These are phyloP conservation scores for Fusarium sp. DNA, from an alignment of 2,329 filamentous ascomycete genomes.

Conservation along the genomic window DNA sequence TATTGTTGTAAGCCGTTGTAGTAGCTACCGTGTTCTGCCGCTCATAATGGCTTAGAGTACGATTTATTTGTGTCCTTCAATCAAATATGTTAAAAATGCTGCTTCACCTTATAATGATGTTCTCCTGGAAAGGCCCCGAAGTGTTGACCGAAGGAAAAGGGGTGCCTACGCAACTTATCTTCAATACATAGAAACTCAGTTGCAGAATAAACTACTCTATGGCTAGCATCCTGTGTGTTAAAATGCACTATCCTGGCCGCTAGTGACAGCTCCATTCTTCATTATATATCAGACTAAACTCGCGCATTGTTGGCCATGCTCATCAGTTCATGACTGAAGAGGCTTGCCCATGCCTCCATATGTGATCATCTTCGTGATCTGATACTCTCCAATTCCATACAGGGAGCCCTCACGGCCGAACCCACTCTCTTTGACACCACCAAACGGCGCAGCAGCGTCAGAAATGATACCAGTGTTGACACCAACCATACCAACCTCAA, in stretches of 20 bases:
- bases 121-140: neutral
- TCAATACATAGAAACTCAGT: neutral
- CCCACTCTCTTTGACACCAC: conserved; percentile 83
- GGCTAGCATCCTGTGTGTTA: neutral
- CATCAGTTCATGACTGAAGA: conserved; percentile 50
- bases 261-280: neutral
- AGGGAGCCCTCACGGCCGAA: conserved; percentile 82
- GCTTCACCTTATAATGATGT: neutral
- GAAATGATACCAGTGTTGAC: conserved; percentile 79
- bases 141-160: neutral
- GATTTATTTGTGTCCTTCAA: neutral
- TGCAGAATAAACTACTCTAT: neutral
- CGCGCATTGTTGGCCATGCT: neutral
- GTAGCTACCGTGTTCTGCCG: too few relatives aligned
- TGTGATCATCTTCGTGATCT: conserved; percentile 73
- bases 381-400: conserved; percentile 81
- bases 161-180: neutral
- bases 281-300: neutral
- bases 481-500: conserved; percentile 89
- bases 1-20: neutral
- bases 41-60: neutral
- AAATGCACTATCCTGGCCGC: too few relatives aligned
- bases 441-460: conserved; percentile 71
- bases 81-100: neutral
- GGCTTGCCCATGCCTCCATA: conserved; percentile 64